Percentiles rank a stretch among this genome's conserved stretches.
Evolutionary conservation across 2,329 filamentous ascomycete species (phyloP).

Genomic region (Trematosphaeria pertusa): DNA sequence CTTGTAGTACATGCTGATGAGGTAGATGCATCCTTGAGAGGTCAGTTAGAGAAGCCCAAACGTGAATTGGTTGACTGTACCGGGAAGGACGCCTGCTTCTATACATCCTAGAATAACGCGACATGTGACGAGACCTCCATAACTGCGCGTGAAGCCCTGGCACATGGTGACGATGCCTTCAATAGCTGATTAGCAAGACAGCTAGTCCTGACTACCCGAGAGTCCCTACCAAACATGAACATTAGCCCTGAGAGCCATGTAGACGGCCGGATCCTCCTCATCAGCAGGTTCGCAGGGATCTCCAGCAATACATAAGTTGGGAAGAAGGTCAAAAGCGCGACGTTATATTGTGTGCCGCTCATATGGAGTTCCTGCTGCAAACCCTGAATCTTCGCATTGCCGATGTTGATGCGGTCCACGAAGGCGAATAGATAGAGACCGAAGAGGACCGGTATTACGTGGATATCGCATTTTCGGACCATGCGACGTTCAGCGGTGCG

Average conservation of each 20-base stretch:
- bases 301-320: conserved; percentile 62
- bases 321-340: conserved; percentile 63
- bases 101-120: conserved; percentile 40
- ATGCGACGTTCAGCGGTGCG: too few species aligned
- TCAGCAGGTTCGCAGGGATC: conserved; percentile 64
- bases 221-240: too few species aligned
- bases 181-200: too few species aligned
- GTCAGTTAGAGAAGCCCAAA: too few species aligned
- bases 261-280: conserved; percentile 53
- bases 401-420: too few species aligned
- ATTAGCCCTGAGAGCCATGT: conserved; percentile 48
- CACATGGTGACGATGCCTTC: conserved; percentile 40
- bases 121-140: conserved; percentile 41
- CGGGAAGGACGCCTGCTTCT: conserved; percentile 42
- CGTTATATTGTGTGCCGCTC: conserved; percentile 62
- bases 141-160: conserved; percentile 40
- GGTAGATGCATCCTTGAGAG: too few species aligned
- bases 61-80: conserved; percentile 24
- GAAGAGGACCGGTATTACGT: too few species aligned
- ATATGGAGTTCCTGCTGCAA: too few species aligned
- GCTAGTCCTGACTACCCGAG: too few species aligned
- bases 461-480: too few species aligned
- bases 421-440: too few species aligned
- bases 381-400: too few species aligned
- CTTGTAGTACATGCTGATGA: conserved; percentile 44